Conservation (phyloP, 768 basidiomycete genomes). For the Tylopilus rubrobrunneus region DNA sequence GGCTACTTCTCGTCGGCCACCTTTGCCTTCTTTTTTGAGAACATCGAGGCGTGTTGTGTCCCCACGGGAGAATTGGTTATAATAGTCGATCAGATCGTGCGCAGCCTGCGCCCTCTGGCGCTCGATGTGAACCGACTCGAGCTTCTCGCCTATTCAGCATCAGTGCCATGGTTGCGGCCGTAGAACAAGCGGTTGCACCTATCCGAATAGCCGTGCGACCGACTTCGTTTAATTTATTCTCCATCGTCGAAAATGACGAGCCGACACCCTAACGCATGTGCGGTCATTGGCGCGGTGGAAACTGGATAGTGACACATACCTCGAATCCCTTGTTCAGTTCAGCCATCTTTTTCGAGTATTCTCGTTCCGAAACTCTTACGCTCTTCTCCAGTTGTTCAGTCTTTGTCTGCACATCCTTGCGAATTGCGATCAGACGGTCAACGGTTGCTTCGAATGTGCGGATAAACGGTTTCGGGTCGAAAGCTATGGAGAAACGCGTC, state of each 20-base stretch:
- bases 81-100: constrained; percentile 88
- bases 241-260: constrained; percentile 85
- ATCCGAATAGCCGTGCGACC: constrained; percentile 93
- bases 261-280: constrained; percentile 64
- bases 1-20: constrained; percentile 85
- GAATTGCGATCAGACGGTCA: constrained; percentile 79
- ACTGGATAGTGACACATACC: constrained; percentile 41
- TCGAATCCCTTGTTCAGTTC: constrained; percentile 94
- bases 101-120: constrained; percentile 92
- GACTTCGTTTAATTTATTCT: constrained; percentile 87
- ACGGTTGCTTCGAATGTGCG: constrained; percentile 88
- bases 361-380: constrained; percentile 82
- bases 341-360: constrained; percentile 92
- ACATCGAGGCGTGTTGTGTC: constrained; percentile 73
- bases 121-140: constrained; percentile 91
- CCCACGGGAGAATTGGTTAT: constrained; percentile 84
- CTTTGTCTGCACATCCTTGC: constrained; percentile 86
- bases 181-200: constrained; percentile 40
- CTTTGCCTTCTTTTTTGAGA: constrained; percentile 82
- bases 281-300: neutral
- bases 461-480: constrained; percentile 91
- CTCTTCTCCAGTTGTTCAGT: constrained; percentile 92
- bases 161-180: neutral
- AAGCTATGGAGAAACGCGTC: constrained; percentile 50
- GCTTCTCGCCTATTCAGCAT: constrained; percentile 71